Conservation (phyloP, 1,139 yeast species). For the Debaryomycetaceae sp. region DNA sequence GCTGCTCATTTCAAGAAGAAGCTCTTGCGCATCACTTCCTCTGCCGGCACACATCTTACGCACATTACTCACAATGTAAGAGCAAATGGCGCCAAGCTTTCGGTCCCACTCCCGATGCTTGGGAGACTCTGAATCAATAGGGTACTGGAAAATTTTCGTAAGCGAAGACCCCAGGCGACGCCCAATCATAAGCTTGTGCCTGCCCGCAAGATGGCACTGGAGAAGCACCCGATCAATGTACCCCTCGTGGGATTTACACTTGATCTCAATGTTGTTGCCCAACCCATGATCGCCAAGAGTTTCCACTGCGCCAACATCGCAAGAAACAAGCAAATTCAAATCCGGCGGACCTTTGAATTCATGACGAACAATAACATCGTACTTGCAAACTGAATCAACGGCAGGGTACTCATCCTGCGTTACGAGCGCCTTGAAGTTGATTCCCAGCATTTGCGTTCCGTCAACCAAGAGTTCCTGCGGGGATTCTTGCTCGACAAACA, state of each 20-base stretch:
- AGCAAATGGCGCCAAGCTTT: not conserved
- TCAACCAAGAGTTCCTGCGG: not conserved
- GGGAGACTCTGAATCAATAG: not conserved
- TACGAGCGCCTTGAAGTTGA: slow-evolving; percentile 3
- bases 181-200: slow-evolving; percentile 1
- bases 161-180: slow-evolving; percentile 1
- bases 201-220: slow-evolving; percentile 4
- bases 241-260: slow-evolving; percentile 1
- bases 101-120: not conserved
- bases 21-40: no score
- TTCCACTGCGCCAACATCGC: slow-evolving; percentile 4
- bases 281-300: slow-evolving; percentile 2
- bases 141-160: not conserved
- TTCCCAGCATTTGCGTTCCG: slow-evolving; percentile 2
- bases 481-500: not conserved
- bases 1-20: no score
- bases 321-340: slow-evolving; percentile 1
- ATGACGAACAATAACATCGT: slow-evolving; percentile 2
- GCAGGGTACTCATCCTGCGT: slow-evolving; percentile 1
- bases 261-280: slow-evolving; percentile 3
- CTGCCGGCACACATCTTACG: no score
- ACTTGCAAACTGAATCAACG: slow-evolving; percentile 1
- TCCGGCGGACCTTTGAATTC: not conserved
- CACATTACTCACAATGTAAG: not conserved
- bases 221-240: not conserved